Conservation (phyloP, 169 alveolate genomes). For the Plasmodium malariae region DNA sequence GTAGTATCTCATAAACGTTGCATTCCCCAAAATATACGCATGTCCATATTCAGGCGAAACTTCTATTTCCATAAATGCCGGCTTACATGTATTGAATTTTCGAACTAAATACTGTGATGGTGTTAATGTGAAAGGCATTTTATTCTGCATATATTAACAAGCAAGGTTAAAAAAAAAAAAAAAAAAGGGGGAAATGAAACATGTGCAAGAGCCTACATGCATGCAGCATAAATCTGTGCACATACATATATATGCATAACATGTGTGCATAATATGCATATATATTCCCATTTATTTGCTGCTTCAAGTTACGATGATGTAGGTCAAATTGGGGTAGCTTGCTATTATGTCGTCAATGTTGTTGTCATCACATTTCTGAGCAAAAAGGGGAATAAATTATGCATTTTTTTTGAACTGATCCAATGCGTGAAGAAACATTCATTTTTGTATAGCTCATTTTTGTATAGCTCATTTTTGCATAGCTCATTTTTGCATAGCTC, state of each 20-base stretch:
- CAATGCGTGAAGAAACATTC: no score
- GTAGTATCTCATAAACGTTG: conserved; percentile 89
- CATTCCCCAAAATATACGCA: conserved; percentile 90
- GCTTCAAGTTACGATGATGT: conserved; percentile 37
- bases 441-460: no score
- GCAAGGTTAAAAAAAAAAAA: conserved; percentile 16
- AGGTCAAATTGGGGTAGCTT: conserved; percentile 54
- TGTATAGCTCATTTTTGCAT: no score
- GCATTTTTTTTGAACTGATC: no score
- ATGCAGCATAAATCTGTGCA: neutral
- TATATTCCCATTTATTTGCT: neutral
- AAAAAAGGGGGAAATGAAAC: conserved; percentile 9
- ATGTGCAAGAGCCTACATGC: neutral
- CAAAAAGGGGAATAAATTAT: no score
- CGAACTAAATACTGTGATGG: conserved; percentile 82
- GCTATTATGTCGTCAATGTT: conserved; percentile 58
- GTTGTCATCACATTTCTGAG: conserved; percentile 51
- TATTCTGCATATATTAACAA: conserved; percentile 35
- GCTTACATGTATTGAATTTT: conserved; percentile 83
- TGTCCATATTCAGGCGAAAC: conserved; percentile 90
- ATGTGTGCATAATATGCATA: neutral
- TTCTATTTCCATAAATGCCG: conserved; percentile 92
- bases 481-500: no score
- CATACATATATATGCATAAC: neutral
- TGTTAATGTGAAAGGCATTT: conserved; percentile 78